Conservation (phyloP, 148 eudicot species). For the Fagopyrum homotropicum region DNA sequence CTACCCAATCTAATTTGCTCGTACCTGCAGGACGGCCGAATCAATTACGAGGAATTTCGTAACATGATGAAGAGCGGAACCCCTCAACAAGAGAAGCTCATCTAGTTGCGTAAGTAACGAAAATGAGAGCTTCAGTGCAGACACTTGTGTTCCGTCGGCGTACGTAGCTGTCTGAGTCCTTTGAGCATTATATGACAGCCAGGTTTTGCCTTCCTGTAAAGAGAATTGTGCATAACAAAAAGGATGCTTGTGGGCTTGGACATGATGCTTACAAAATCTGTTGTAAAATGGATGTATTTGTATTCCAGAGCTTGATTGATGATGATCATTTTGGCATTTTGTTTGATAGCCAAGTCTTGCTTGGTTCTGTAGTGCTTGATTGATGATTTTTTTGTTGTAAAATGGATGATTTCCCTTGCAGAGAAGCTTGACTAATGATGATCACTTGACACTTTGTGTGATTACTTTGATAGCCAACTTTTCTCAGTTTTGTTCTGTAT, state of each 20-base stretch:
- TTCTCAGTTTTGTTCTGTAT: background rate
- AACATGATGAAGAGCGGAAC: constrained; percentile 87
- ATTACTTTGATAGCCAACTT: background rate
- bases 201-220: constrained; percentile 1
- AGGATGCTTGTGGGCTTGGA: background rate
- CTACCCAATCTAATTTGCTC: background rate
- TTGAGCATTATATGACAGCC: constrained; percentile 5
- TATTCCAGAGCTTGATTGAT: background rate
- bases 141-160: too few species aligned
- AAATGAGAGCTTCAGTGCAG: background rate
- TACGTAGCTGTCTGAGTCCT: too few species aligned
- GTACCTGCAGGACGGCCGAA: constrained; percentile 64
- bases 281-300: background rate
- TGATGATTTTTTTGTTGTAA: too few species aligned
- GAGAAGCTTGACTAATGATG: background rate
- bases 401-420: too few species aligned
- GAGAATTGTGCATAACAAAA: constrained; percentile 4
- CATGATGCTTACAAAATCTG: background rate
- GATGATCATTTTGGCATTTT: background rate
- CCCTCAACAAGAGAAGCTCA: constrained; percentile 30
- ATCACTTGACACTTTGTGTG: background rate
- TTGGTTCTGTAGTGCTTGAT: background rate
- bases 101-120: constrained; percentile 13
- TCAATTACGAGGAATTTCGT: constrained; percentile 71
- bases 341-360: background rate